phyloP scores from a whole-genome alignment of 2,329 filamentous ascomycete species.

The Torrubiella hemipterigena region DNA sequence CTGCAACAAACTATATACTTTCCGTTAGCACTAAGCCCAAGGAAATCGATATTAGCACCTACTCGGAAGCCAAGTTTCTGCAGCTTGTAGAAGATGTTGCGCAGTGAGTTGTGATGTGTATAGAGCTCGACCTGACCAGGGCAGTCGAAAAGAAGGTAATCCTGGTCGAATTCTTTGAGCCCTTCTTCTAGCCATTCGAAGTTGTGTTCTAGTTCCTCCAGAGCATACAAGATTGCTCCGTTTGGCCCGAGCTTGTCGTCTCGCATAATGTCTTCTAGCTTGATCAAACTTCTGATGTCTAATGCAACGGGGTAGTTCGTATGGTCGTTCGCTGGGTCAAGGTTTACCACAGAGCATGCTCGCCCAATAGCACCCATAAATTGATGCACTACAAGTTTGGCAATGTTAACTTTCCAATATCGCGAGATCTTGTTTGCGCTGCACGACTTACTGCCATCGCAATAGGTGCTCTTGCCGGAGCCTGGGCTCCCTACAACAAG shows the following conservation, averaged over 20 bases:
- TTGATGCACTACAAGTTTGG: constrained; percentile 66
- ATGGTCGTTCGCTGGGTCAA: constrained; percentile 92
- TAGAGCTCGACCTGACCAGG: constrained; percentile 96
- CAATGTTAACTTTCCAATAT: not conserved
- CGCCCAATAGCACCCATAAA: constrained; percentile 93
- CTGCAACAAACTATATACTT: constrained; percentile 69
- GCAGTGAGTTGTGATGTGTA: constrained; percentile 83
- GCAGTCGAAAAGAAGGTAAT: constrained; percentile 92
- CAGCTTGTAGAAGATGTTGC: constrained; percentile 82
- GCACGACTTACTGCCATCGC: constrained; percentile 65
- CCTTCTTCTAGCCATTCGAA: constrained; percentile 83
- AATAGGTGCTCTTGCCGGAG: constrained; percentile 93
- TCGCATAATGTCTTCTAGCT: constrained; percentile 88
- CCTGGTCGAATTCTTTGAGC: constrained; percentile 68
- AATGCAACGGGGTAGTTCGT: constrained; percentile 81
- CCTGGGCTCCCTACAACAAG: constrained; percentile 90
- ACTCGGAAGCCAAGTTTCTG: constrained; percentile 91
- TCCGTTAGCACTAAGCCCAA: constrained; percentile 21
- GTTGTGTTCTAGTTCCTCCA: constrained; percentile 91
- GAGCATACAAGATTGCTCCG: constrained; percentile 80
- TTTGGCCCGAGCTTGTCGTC: constrained; percentile 86
- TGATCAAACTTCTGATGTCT: constrained; percentile 80
- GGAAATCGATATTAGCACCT: too few species aligned
- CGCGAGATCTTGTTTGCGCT: not conserved
- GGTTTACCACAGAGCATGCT: constrained; percentile 88